A percentile compares a stretch with the other conserved stretches of the same genome.
These are phyloP conservation scores for Erysimum cheiranthoides DNA, from an alignment of 345 rosid species.

Conservation along the genomic window DNA sequence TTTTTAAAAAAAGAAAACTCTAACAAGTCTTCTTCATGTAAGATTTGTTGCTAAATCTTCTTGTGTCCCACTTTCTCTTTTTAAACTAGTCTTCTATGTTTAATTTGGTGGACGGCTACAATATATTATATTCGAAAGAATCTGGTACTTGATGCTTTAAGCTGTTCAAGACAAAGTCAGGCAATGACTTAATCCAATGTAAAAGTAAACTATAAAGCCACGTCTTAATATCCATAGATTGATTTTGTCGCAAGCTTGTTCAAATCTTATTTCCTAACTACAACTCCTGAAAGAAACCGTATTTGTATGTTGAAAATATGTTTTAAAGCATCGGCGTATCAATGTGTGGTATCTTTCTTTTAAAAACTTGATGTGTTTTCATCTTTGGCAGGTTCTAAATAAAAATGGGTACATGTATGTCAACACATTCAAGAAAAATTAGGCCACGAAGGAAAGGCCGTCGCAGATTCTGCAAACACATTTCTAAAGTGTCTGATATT, in stretches of 20 bases:
- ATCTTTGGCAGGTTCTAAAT: slow-evolving; percentile 42
- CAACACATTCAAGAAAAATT: slow-evolving; percentile 52
- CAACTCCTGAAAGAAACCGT: not conserved
- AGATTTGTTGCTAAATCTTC: slow-evolving; percentile 10
- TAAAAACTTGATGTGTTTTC: not conserved
- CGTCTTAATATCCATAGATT: slow-evolving; percentile 9
- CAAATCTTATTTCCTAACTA: slow-evolving; percentile 1
- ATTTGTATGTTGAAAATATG: not conserved
- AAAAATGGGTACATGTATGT: slow-evolving; percentile 76
- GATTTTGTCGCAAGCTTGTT: slow-evolving; percentile 15
- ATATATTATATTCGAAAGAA: slow-evolving; percentile 14
- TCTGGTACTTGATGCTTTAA: slow-evolving; percentile 20
- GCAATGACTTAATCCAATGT: slow-evolving; percentile 39
- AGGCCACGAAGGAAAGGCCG: slow-evolving; percentile 47
- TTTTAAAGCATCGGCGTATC: not conserved
- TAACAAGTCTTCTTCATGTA: slow-evolving; percentile 8
- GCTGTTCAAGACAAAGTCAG: slow-evolving; percentile 27
- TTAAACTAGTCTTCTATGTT: slow-evolving; percentile 11
- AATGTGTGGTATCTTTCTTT: not conserved
- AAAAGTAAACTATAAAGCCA: slow-evolving; percentile 32
- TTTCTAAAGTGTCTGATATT: slow-evolving; percentile 47
- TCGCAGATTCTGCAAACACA: slow-evolving; percentile 47
- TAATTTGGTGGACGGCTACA: slow-evolving; percentile 9
- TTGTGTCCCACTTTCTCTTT: slow-evolving; percentile 23
- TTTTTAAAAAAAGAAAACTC: not conserved